Conservation (phyloP, 495 filamentous ascomycete genomes). For the Cairneyella variabilis region DNA sequence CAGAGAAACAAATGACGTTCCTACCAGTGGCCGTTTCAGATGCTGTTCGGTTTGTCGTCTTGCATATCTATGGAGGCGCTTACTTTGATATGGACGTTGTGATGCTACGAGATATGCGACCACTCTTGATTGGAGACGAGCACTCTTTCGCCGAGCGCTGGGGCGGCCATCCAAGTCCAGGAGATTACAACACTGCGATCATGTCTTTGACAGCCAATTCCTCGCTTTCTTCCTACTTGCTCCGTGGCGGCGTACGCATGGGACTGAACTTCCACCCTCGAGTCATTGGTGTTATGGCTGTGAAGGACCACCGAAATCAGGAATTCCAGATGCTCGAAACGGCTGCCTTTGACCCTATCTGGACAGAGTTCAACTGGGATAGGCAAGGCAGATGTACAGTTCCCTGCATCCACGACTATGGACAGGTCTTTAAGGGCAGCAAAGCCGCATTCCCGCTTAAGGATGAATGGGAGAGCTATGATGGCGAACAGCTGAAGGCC, state of each 20-base stretch:
- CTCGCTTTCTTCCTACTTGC: constrained; percentile 49
- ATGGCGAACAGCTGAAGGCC: constrained; percentile 32
- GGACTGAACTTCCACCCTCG: constrained; percentile 55
- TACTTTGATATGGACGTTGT: constrained; percentile 59
- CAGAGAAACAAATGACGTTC: constrained; percentile 49
- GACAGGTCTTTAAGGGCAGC: constrained; percentile 44
- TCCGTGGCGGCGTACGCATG: constrained; percentile 54
- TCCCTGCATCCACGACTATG: constrained; percentile 51
- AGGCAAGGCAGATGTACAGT: constrained; percentile 48
- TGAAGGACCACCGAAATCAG: constrained; percentile 48
- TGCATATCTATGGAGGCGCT: constrained; percentile 51
- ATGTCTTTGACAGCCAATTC: constrained; percentile 54
- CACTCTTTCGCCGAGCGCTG: constrained; percentile 54
- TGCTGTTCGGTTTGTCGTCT: constrained; percentile 50
- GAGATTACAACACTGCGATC: constrained; percentile 57
- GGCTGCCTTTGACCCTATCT: constrained; percentile 53
- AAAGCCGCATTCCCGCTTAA: constrained; percentile 34
- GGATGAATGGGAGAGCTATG: constrained; percentile 52
- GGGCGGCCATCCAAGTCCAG: constrained; percentile 48
- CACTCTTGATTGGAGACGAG: constrained; percentile 41
- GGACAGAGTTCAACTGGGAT: constrained; percentile 54
- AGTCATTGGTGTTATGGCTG: constrained; percentile 52
- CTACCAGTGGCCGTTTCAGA: constrained; percentile 39
- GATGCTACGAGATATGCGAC: constrained; percentile 52
- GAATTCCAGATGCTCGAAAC: constrained; percentile 56